phyloP scores from a whole-genome alignment of 345 rosid genomes.

The Eucalyptus curtisii region DNA sequence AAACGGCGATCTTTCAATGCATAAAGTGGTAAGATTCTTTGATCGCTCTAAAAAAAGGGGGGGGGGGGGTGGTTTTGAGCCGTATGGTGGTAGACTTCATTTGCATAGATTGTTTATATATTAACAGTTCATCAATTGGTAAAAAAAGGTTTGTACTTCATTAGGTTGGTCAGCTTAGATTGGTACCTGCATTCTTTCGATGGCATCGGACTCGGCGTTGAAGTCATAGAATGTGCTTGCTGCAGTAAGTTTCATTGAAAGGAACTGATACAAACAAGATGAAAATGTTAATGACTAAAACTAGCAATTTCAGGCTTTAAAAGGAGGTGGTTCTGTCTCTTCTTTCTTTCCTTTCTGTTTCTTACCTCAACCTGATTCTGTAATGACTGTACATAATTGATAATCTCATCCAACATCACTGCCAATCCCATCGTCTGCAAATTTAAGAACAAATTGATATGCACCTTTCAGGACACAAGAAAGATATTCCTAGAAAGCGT shows the following conservation, averaged over 20 bases:
- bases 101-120: background rate
- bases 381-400: constrained; percentile 54
- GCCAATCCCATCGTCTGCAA: constrained; percentile 67
- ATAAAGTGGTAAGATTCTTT: background rate
- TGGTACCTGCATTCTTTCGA: constrained; percentile 46
- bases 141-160: background rate
- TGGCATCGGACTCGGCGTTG: constrained; percentile 51
- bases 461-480: background rate
- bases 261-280: constrained; percentile 40
- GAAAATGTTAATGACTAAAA: background rate
- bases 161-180: background rate
- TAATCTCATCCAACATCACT: constrained; percentile 54
- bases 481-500: background rate
- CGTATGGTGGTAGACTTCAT: background rate
- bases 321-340: background rate
- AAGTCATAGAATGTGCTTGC: constrained; percentile 70
- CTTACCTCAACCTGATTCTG: constrained; percentile 62
- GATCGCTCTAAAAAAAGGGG: background rate
- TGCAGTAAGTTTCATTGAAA: constrained; percentile 77
- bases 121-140: background rate
- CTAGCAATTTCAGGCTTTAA: background rate
- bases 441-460: background rate
- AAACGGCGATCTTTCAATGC: background rate
- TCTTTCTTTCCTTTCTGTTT: background rate
- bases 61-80: background rate